Evolutionary conservation across 257 asterid genomes (phyloP).

Genomic region (Nicotiana knightiana): DNA sequence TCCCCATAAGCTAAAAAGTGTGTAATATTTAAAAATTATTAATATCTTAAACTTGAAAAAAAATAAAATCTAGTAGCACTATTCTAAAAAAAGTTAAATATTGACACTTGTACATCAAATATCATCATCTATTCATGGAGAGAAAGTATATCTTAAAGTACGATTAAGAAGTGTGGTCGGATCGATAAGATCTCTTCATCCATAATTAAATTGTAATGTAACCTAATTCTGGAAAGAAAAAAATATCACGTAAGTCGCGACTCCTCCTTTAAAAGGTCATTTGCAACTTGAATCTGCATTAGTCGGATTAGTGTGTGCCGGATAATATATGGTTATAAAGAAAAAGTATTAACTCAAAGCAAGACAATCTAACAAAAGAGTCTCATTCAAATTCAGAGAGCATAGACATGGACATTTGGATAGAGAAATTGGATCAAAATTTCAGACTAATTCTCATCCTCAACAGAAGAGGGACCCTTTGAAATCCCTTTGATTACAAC

Average conservation of each 20-base stretch:
- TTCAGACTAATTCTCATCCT: slow-evolving; percentile 23
- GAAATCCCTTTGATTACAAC: slow-evolving; percentile 38
- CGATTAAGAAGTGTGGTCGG: not conserved
- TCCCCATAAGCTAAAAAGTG: no score
- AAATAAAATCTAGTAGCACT: not conserved
- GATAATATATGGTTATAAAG: no score
- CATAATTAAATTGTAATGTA: not conserved
- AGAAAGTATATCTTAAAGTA: not conserved
- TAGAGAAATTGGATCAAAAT: slow-evolving; percentile 24
- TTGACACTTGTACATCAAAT: not conserved
- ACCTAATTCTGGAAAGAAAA: not conserved
- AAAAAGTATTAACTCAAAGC: not conserved
- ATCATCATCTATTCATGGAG: not conserved
- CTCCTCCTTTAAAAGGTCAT: not conserved
- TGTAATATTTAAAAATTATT: not conserved
- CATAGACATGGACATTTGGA: slow-evolving; percentile 19
- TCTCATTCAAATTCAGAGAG: slow-evolving; percentile 27
- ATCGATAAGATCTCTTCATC: not conserved
- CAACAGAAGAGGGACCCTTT: slow-evolving; percentile 27
- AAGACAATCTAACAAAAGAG: slow-evolving; percentile 34
- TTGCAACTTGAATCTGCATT: not conserved
- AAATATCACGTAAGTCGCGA: fast-evolving
- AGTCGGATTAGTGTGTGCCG: not conserved
- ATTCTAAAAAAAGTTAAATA: not conserved
- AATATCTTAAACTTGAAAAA: no score